Conservation (phyloP, 2,329 filamentous ascomycete genomes). For the Colletotrichum simmondsii region DNA sequence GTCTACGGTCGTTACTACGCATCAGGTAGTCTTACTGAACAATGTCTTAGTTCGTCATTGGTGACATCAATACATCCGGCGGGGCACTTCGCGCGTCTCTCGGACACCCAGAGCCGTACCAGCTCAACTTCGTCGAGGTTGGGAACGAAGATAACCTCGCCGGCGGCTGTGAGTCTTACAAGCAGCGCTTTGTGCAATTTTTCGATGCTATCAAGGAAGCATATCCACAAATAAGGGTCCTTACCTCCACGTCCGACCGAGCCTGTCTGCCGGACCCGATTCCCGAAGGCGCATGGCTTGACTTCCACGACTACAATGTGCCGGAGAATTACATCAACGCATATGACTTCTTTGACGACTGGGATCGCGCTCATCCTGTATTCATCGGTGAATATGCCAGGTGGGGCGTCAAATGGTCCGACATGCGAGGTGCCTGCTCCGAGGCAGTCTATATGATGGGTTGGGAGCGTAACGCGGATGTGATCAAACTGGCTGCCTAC, state of each 20-base stretch:
- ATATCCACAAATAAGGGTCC: not conserved
- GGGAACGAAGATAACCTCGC: too few species aligned
- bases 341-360: conserved; percentile 1
- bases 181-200: not conserved
- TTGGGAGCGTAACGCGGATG: conserved; percentile 6
- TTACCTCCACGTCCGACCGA: conserved; percentile 2
- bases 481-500: conserved; percentile 1
- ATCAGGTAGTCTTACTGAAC: too few species aligned
- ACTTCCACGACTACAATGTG: conserved; percentile 10
- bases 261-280: conserved; percentile 1
- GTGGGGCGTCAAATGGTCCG: conserved; percentile 7
- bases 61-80: too few species aligned
- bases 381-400: conserved; percentile 2
- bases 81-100: too few species aligned
- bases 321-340: not conserved
- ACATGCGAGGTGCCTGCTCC: not conserved
- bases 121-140: too few species aligned
- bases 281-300: conserved; percentile 1
- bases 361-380: not conserved
- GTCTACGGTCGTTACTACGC: too few species aligned
- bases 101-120: too few species aligned
- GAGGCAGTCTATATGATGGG: conserved; percentile 9
- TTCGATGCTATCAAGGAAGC: not conserved
- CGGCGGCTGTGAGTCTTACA: not conserved
- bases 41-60: too few species aligned